These are phyloP conservation scores for Pyrenophora graminea DNA, from an alignment of 2,329 filamentous ascomycete genomes.

Conservation along the genomic window DNA sequence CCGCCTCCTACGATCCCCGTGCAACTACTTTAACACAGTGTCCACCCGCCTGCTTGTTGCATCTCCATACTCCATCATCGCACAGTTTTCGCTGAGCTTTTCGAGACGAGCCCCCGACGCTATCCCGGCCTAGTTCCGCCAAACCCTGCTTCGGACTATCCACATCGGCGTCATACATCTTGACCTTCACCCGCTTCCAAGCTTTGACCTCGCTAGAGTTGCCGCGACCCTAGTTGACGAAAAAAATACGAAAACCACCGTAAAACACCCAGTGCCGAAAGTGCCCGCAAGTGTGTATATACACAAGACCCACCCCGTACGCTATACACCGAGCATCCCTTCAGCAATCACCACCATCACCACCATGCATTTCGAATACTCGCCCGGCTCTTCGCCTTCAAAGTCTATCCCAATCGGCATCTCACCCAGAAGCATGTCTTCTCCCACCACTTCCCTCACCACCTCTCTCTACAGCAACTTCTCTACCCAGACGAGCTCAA, in stretches of 20 bases:
- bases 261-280: slow-evolving; percentile 25
- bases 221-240: slow-evolving; percentile 26
- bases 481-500: slow-evolving; percentile 34
- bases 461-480: slow-evolving; percentile 44
- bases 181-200: slow-evolving; percentile 16
- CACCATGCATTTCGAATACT: slow-evolving; percentile 44
- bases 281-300: slow-evolving; percentile 32
- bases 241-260: slow-evolving; percentile 15
- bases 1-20: slow-evolving; percentile 6
- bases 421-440: slow-evolving; percentile 42
- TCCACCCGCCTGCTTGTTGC: slow-evolving; percentile 13
- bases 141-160: slow-evolving; percentile 22
- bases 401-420: slow-evolving; percentile 47
- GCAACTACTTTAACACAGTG: slow-evolving; percentile 16
- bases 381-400: slow-evolving; percentile 44
- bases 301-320: slow-evolving; percentile 33
- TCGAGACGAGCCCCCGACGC: slow-evolving; percentile 16
- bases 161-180: slow-evolving; percentile 35
- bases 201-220: slow-evolving; percentile 36
- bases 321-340: slow-evolving; percentile 10
- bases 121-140: slow-evolving; percentile 21
- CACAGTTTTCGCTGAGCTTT: slow-evolving; percentile 8
- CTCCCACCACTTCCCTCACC: slow-evolving; percentile 32
- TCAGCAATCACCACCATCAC: background rate
- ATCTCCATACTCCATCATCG: slow-evolving; percentile 10